Percentiles rank a stretch among this genome's conserved stretches.
Conservation (phyloP, 495 filamentous ascomycete genomes). For the Arthonia radiata region DNA sequence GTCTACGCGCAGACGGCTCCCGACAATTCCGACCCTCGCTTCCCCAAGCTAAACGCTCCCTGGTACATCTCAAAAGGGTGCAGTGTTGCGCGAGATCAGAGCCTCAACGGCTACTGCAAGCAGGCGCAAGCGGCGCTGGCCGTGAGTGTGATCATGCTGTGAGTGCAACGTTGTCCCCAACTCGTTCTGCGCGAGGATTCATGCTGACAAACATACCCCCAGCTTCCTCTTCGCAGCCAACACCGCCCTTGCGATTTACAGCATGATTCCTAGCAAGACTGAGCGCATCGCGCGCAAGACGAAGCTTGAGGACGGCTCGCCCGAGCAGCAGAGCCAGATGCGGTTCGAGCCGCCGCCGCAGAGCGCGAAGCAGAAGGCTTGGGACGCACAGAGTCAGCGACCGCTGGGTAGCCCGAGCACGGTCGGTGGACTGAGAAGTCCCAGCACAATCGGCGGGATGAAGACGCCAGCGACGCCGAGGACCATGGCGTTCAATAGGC, state of each 20-base stretch:
- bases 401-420: slow-evolving; percentile 13
- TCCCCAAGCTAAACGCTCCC: slow-evolving; percentile 38
- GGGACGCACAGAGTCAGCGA: slow-evolving; percentile 13
- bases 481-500: slow-evolving; percentile 15
- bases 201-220: not conserved
- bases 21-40: slow-evolving; percentile 49
- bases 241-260: slow-evolving; percentile 10
- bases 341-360: slow-evolving; percentile 11
- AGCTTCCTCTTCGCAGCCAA: slow-evolving; percentile 12
- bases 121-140: slow-evolving; percentile 58
- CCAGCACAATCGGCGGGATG: slow-evolving; percentile 10
- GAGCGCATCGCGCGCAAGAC: slow-evolving; percentile 6
- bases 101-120: slow-evolving; percentile 39
- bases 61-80: slow-evolving; percentile 77
- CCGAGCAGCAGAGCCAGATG: not conserved
- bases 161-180: slow-evolving; percentile 13
- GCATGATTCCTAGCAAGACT: slow-evolving; percentile 10
- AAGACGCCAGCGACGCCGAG: slow-evolving; percentile 15
- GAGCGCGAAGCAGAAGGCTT: slow-evolving; percentile 12
- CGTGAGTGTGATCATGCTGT: slow-evolving; percentile 46
- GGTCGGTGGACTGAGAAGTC: slow-evolving; percentile 10
- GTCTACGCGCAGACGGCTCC: slow-evolving; percentile 51
- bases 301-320: slow-evolving; percentile 5
- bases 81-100: slow-evolving; percentile 27
- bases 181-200: slow-evolving; percentile 1